Evolutionary conservation across 352 stramenopile species (phyloP).

Genomic region (Globisporangium spiculum): DNA sequence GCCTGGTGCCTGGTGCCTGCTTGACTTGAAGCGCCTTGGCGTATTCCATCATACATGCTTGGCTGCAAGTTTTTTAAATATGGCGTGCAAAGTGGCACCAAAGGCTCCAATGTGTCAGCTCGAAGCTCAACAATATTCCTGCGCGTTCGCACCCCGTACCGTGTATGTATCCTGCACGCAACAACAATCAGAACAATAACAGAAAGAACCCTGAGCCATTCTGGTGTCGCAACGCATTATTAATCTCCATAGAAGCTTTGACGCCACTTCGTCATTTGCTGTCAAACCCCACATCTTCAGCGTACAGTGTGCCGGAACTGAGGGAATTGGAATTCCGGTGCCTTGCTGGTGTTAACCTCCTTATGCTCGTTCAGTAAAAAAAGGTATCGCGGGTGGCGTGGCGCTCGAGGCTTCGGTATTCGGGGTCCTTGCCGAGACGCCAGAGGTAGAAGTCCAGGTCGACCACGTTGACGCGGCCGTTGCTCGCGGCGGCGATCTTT

Average conservation of each 20-base stretch:
- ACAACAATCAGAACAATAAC: not conserved
- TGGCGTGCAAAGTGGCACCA: not conserved
- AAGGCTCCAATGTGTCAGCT: not conserved
- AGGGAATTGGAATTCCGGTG: not conserved
- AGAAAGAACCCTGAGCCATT: not conserved
- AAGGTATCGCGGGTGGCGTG: slow-evolving; percentile 71
- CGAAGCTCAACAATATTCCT: not conserved
- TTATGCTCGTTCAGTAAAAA: slow-evolving; percentile 43
- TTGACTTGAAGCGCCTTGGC: no score
- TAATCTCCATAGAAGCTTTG: not conserved
- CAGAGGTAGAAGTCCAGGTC: slow-evolving; percentile 73
- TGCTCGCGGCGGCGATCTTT: slow-evolving; percentile 53
- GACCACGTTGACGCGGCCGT: slow-evolving; percentile 38
- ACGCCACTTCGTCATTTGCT: not conserved
- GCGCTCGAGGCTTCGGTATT: slow-evolving; percentile 62
- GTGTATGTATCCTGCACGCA: not conserved
- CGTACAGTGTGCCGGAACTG: not conserved
- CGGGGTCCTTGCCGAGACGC: slow-evolving; percentile 71
- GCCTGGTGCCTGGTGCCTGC: no score
- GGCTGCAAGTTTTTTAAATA: not conserved
- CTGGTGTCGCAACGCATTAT: not conserved
- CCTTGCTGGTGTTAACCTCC: not conserved
- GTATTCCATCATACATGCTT: not conserved
- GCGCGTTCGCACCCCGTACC: not conserved
- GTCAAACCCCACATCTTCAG: not conserved